Evolutionary conservation across 2,329 filamentous ascomycete species (phyloP).

Genomic region (Fusarium sp.): DNA sequence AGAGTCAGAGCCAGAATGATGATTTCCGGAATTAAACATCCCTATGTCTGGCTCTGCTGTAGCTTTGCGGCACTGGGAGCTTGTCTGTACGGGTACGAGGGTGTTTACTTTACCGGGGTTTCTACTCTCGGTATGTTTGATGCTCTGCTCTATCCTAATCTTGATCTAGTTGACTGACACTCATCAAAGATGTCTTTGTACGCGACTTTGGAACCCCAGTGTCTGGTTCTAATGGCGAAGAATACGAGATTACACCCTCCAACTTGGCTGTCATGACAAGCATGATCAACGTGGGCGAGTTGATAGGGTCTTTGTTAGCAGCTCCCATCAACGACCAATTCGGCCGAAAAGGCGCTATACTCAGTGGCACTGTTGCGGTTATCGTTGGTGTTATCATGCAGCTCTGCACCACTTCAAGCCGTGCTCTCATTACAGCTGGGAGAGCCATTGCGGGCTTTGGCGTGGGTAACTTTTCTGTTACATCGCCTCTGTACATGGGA

Average conservation of each 20-base stretch:
- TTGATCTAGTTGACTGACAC: neutral
- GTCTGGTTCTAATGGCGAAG: slow-evolving; percentile 31
- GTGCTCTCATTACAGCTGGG: slow-evolving; percentile 40
- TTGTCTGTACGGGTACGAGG: slow-evolving; percentile 53
- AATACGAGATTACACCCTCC: slow-evolving; percentile 40
- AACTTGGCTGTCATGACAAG: slow-evolving; percentile 49
- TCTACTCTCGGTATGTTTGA: slow-evolving; percentile 46
- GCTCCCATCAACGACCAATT: slow-evolving; percentile 52
- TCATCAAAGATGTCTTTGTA: slow-evolving; percentile 47
- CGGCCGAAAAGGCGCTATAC: slow-evolving; percentile 49
- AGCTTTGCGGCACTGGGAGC: slow-evolving; percentile 52
- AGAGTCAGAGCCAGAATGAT: neutral
- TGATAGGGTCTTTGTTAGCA: slow-evolving; percentile 50
- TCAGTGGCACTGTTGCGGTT: slow-evolving; percentile 44
- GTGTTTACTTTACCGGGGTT: slow-evolving; percentile 51
- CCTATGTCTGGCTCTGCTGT: slow-evolving; percentile 49
- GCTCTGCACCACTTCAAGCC: slow-evolving; percentile 41
- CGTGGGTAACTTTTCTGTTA: slow-evolving; percentile 54
- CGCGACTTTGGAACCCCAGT: slow-evolving; percentile 48
- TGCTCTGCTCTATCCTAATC: neutral
- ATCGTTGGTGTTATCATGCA: slow-evolving; percentile 43
- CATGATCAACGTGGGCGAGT: slow-evolving; percentile 54
- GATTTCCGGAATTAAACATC: slow-evolving; percentile 37
- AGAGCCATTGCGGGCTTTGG: slow-evolving; percentile 38
- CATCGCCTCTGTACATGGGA: slow-evolving; percentile 53